Conservation (phyloP, 2,329 filamentous ascomycete genomes). For the Zymoseptoria pseudotritici region DNA sequence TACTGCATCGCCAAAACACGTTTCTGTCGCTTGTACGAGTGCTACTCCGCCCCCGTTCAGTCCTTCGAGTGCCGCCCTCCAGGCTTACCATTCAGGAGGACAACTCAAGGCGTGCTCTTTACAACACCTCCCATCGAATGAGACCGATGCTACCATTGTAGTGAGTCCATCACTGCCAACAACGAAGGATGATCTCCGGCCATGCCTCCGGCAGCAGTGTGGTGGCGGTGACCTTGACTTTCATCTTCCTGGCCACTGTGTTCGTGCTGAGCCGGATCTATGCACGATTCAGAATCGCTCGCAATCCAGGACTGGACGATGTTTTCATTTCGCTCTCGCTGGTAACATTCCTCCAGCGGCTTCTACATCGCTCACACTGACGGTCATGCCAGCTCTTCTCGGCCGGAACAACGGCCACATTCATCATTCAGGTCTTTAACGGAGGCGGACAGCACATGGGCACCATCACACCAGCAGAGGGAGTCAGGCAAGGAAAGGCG, state of each 20-base stretch:
- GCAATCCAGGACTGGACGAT: constrained; percentile 20
- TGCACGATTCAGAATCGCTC: constrained; percentile 14
- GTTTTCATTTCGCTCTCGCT: constrained; percentile 16
- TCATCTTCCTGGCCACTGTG: constrained; percentile 15
- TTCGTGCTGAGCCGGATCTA: constrained; percentile 16
- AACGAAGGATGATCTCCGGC: constrained; percentile 10
- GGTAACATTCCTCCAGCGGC: constrained; percentile 1
- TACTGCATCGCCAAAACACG: not conserved
- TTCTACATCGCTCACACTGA: not conserved
- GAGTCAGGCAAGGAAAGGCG: constrained; percentile 14
- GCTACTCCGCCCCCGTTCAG: not conserved
- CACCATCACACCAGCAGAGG: constrained; percentile 8
- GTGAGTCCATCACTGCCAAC: not conserved
- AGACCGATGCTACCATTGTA: not conserved
- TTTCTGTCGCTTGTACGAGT: not conserved
- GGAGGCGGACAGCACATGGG: constrained; percentile 17
- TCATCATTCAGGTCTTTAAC: constrained; percentile 16
- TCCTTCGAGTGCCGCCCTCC: not conserved
- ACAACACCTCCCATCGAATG: not conserved
- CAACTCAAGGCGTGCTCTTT: not conserved
- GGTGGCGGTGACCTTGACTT: constrained; percentile 13
- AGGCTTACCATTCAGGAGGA: not conserved
- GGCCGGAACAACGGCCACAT: constrained; percentile 10
- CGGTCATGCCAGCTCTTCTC: constrained; percentile 8
- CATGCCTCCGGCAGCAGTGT: constrained; percentile 17